Evolutionary conservation across 345 rosid genomes (phyloP).

Genomic region (Eucalyptus fibrosa): DNA sequence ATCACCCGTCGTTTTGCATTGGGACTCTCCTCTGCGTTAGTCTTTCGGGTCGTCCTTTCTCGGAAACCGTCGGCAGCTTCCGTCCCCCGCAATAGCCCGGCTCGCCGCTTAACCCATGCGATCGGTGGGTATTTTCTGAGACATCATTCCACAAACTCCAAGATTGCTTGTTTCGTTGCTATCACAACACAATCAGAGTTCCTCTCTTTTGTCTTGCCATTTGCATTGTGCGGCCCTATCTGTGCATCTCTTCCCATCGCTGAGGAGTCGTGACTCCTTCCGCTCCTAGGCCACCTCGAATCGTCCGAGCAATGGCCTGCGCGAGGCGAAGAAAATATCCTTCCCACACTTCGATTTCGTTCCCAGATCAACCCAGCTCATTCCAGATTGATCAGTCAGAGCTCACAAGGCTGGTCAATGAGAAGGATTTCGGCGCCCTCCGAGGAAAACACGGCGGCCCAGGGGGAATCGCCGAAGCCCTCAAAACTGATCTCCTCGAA

Average conservation of each 20-base stretch:
- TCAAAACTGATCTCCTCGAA: conserved; percentile 6
- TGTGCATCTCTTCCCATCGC: background rate
- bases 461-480: background rate
- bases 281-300: background rate
- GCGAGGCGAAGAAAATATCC: too few relatives aligned
- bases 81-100: background rate
- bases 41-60: too few relatives aligned
- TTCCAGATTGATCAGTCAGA: too few relatives aligned
- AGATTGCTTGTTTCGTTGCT: background rate
- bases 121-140: too few relatives aligned
- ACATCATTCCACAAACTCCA: background rate
- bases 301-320: too few relatives aligned
- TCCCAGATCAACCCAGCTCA: too few relatives aligned
- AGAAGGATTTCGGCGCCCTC: too few relatives aligned
- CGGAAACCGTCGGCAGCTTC: background rate
- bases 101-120: background rate
- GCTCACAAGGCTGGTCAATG: too few relatives aligned
- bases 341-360: too few relatives aligned
- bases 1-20: too few relatives aligned
- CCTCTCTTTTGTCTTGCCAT: background rate
- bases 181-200: background rate
- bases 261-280: background rate
- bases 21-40: too few relatives aligned
- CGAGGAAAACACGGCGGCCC: too few relatives aligned
- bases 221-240: background rate